Evolutionary conservation across 108 stramenopile species (phyloP).

Genomic region (Cyclotella distinguenda): DNA sequence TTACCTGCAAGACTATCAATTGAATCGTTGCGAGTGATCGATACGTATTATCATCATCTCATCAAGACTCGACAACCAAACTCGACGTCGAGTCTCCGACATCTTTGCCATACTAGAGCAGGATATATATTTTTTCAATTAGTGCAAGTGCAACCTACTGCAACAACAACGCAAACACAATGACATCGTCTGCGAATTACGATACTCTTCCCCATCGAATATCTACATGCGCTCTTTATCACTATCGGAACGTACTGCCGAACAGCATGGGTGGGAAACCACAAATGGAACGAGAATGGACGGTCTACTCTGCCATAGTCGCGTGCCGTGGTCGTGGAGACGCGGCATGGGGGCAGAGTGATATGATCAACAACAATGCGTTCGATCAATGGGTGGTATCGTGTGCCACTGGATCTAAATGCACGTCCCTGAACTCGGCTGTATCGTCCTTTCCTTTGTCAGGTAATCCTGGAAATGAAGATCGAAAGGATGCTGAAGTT

Average conservation of each 20-base stretch:
- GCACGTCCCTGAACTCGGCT: conserved; percentile 50
- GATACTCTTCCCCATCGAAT: conserved; percentile 16
- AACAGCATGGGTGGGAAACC: conserved; percentile 73
- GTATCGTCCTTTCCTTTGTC: conserved; percentile 33
- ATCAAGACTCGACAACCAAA: too few relatives aligned
- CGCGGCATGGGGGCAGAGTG: too few relatives aligned
- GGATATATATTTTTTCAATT: too few relatives aligned
- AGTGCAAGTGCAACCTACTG: too few relatives aligned
- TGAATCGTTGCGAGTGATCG: too few relatives aligned
- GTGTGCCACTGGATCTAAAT: conserved; percentile 87
- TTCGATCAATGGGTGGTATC: conserved; percentile 51
- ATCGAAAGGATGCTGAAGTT: conserved; percentile 1
- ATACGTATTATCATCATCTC: too few relatives aligned
- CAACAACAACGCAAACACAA: too few relatives aligned
- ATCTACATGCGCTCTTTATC: conserved; percentile 58
- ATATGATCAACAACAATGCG: background rate
- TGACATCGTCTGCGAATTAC: background rate
- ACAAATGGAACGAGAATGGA: conserved; percentile 73
- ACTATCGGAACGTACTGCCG: conserved; percentile 54
- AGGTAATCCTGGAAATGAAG: conserved; percentile 3
- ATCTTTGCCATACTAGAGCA: too few relatives aligned
- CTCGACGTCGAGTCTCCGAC: too few relatives aligned
- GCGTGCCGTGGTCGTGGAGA: conserved; percentile 25
- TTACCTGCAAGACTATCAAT: too few relatives aligned
- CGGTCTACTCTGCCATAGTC: conserved; percentile 85